Evolutionary conservation across 2,329 filamentous ascomycete species (phyloP).

Genomic region (Ciborinia camelliae): DNA sequence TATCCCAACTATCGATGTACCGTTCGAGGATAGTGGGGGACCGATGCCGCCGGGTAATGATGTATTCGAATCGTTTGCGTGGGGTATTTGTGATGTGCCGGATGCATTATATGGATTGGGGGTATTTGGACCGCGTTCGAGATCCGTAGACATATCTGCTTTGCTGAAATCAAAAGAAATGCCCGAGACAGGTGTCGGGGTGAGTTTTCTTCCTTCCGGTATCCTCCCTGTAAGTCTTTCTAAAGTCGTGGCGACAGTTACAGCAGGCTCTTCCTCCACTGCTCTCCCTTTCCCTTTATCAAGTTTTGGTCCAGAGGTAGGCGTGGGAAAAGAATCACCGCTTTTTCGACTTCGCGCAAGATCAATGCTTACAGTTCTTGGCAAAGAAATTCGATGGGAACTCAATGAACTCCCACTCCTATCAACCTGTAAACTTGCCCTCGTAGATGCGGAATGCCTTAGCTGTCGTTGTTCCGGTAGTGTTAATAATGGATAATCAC

Average conservation of each 20-base stretch:
- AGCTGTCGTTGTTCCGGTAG: slow-evolving; percentile 55
- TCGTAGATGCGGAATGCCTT: slow-evolving; percentile 46
- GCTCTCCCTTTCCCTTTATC: slow-evolving; percentile 36
- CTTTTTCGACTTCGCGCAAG: slow-evolving; percentile 31
- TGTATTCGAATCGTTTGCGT: slow-evolving; percentile 24
- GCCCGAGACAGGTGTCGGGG: slow-evolving; percentile 22
- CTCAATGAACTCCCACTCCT: slow-evolving; percentile 40
- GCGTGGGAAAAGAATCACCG: slow-evolving; percentile 27
- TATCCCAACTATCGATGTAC: slow-evolving; percentile 32
- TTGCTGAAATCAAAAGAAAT: slow-evolving; percentile 32
- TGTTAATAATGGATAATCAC: slow-evolving; percentile 50
- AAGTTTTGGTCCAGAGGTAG: slow-evolving; percentile 18
- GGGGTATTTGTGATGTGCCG: slow-evolving; percentile 28
- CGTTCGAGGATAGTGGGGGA: slow-evolving; percentile 36
- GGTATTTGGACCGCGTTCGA: slow-evolving; percentile 34
- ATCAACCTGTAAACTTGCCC: slow-evolving; percentile 46
- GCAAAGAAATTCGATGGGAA: slow-evolving; percentile 35
- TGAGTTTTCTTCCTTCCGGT: slow-evolving; percentile 15
- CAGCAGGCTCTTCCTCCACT: slow-evolving; percentile 21
- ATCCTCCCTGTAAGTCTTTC: slow-evolving; percentile 19
- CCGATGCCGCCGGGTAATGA: slow-evolving; percentile 34
- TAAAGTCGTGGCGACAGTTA: slow-evolving; percentile 14
- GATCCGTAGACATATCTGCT: slow-evolving; percentile 33
- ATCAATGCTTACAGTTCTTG: slow-evolving; percentile 37
- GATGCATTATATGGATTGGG: slow-evolving; percentile 28